phyloP scores from a whole-genome alignment of 2,329 filamentous ascomycete species.

The Penicillium polonicum region DNA sequence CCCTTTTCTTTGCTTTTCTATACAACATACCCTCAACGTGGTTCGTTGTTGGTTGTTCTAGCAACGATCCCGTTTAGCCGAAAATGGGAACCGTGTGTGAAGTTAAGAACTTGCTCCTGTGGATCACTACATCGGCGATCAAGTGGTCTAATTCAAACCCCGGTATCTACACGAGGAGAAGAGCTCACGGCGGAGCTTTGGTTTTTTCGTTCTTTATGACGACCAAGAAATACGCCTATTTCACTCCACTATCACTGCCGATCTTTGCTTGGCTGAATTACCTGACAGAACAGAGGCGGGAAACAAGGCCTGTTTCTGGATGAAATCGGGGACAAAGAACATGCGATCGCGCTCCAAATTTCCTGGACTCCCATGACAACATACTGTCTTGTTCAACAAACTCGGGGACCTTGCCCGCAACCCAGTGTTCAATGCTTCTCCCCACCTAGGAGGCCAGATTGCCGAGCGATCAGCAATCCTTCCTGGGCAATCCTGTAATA shows the following conservation, averaged over 20 bases:
- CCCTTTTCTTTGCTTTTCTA: neutral
- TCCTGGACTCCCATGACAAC: neutral
- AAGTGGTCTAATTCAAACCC: slow-evolving; percentile 5
- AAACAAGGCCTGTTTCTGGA: neutral
- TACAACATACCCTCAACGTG: neutral
- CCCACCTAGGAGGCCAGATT: neutral
- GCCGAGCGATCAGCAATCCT: slow-evolving; percentile 16
- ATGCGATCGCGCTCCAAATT: neutral
- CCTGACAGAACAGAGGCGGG: slow-evolving; percentile 6
- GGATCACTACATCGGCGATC: slow-evolving; percentile 20
- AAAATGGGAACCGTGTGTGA: slow-evolving; percentile 4
- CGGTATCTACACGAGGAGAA: slow-evolving; percentile 4
- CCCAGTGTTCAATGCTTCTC: slow-evolving; percentile 3
- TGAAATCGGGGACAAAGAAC: neutral
- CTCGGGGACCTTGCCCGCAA: neutral
- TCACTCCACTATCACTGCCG: slow-evolving; percentile 13
- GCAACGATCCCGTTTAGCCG: slow-evolving; percentile 11
- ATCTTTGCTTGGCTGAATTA: slow-evolving; percentile 17
- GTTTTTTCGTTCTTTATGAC: slow-evolving; percentile 8
- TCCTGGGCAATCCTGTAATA: too few species aligned
- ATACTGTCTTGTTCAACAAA: neutral
- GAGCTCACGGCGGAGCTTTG: slow-evolving; percentile 10
- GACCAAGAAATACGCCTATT: slow-evolving; percentile 9
- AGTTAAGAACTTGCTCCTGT: slow-evolving; percentile 11
- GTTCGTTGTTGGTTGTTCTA: slow-evolving; percentile 12